Evolutionary conservation across 257 asterid species (phyloP), one percentile per base, ranked within the genome.

Genomic region (Euphrasia confusa): DNA sequence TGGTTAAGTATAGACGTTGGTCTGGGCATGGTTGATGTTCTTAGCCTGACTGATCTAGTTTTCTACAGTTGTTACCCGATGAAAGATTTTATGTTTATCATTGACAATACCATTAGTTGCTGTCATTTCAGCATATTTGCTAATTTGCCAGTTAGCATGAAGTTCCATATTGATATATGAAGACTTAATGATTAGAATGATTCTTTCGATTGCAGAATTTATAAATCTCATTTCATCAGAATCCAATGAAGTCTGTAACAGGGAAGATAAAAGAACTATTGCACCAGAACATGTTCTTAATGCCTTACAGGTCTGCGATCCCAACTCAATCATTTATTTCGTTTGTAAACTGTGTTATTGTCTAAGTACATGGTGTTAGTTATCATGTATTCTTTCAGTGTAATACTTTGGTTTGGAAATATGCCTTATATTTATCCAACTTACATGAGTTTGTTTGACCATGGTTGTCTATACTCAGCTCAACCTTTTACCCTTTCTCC

Each of bases 271-370:
- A 73, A 84, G 87, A 72, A 92, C 97, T 50, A 92, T 92, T 59
- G 99, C 97, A 42, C 99, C 99, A 26, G 99, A 92, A 70, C 99
- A 92, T 80, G 99, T 92, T 52, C 76, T 92, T 71, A 89, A 89
- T 79, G 99, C 99, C 61, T 69, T 92, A 55, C 79, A 86, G 97
- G 97, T 89, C 44, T 50, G 40, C 71, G 58, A 33, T 63, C 73
- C 60, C 45, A 58, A 48, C 27, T 44, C 26, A 15, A 11, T 58
- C 71, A 55, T 33, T 53, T 54, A 39, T 35, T 58, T 14, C 8
- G 12, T 12, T 14, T 64, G 15, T 37, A 37, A 37, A 37, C 40
- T 7, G 10, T 37, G 42, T 37, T 37, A 21, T 21, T 8, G 3
- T 33, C 42, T 37, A 2, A 37, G 10, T 37, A 37, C 42, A 37